These are phyloP conservation scores for Rhododendron kiyosumense DNA, from an alignment of 148 eudicot genomes.

Conservation along the genomic window DNA sequence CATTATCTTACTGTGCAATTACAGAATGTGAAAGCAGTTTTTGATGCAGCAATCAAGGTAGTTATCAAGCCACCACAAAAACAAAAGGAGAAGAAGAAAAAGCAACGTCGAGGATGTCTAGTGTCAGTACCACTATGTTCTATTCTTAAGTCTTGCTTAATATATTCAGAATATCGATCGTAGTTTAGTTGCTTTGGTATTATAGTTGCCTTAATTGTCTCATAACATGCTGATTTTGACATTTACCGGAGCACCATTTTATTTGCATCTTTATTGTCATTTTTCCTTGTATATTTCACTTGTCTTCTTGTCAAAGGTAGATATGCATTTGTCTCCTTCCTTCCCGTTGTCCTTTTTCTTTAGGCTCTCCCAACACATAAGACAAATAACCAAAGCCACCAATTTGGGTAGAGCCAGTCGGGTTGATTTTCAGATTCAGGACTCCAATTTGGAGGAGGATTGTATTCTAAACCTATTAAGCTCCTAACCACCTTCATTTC, in stretches of 20 bases:
- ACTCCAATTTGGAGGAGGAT: not conserved
- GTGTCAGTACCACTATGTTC: constrained; percentile 38
- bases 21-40: constrained; percentile 97
- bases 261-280: not conserved
- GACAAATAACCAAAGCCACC: not conserved
- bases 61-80: constrained; percentile 93
- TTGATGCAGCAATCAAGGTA: constrained; percentile 92
- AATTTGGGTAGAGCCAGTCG: not conserved
- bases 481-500: not conserved
- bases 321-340: not conserved
- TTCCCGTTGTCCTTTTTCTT: not conserved
- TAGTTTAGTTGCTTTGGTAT: constrained; percentile 3
- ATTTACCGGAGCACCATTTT: not conserved
- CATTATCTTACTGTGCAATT: not conserved
- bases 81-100: constrained; percentile 85
- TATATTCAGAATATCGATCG: not conserved
- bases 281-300: not conserved
- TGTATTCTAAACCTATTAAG: not conserved
- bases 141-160: not conserved
- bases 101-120: constrained; percentile 57
- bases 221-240: not conserved
- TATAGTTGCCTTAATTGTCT: not conserved
- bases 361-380: not conserved
- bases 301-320: not conserved
- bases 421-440: not conserved